Percentiles rank a stretch among this genome's conserved stretches.
Evolutionary conservation across 805 yeast species (phyloP).

Genomic region (Cyberlindnera galapagoensis): DNA sequence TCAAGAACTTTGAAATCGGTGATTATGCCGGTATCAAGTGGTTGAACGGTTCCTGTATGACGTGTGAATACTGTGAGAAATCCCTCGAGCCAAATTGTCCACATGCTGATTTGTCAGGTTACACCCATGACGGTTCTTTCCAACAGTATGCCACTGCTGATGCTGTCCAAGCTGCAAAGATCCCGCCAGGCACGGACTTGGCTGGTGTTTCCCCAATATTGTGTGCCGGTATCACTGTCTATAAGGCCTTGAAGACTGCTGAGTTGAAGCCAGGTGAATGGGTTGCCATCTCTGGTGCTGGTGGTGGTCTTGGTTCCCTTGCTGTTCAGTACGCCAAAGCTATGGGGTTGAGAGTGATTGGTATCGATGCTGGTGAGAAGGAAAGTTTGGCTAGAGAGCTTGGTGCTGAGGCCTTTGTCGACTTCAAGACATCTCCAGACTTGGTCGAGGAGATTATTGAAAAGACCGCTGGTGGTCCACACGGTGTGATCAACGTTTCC

Average conservation of each 20-base stretch:
- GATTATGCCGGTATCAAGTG: slow-evolving; percentile 60
- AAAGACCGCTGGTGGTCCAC: slow-evolving; percentile 66
- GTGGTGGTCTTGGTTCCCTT: slow-evolving; percentile 68
- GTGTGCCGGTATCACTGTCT: slow-evolving; percentile 88
- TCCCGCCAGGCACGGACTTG: slow-evolving; percentile 67
- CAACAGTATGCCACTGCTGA: slow-evolving; percentile 87
- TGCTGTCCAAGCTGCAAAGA: slow-evolving; percentile 77
- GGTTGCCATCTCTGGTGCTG: slow-evolving; percentile 71
- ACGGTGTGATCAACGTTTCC: slow-evolving; percentile 64
- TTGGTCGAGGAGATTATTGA: slow-evolving; percentile 44
- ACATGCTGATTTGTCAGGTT: slow-evolving; percentile 68
- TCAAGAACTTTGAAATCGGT: slow-evolving; percentile 49
- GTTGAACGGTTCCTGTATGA: slow-evolving; percentile 56
- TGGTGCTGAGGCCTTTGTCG: slow-evolving; percentile 60
- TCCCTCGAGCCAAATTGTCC: slow-evolving; percentile 58
- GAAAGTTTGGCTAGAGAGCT: slow-evolving; percentile 33
- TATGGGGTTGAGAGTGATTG: slow-evolving; percentile 65
- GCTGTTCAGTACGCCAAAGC: slow-evolving; percentile 69
- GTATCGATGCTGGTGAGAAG: slow-evolving; percentile 59
- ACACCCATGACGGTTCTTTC: slow-evolving; percentile 85
- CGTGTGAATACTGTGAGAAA: slow-evolving; percentile 51
- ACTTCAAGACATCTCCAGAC: slow-evolving; percentile 48
- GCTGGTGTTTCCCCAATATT: slow-evolving; percentile 74
- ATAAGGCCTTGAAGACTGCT: slow-evolving; percentile 83
- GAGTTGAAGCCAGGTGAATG: slow-evolving; percentile 59